Conservation (phyloP, 129 eudicot genomes). For the Erigeron canadensis region DNA sequence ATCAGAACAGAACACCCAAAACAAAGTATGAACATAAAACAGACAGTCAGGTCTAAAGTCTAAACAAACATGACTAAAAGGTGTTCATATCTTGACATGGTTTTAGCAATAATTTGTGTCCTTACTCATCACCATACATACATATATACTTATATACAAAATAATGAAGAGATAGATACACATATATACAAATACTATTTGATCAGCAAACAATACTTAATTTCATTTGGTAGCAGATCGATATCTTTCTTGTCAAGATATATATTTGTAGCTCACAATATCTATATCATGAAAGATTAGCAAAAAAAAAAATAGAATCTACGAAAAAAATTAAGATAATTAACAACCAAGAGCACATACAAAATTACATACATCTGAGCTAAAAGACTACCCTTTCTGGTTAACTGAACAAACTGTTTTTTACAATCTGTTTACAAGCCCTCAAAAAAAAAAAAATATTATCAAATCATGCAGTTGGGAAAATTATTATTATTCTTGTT, state of each 20-base stretch:
- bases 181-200: not conserved
- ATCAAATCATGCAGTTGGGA: too few species aligned
- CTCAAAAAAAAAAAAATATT: too few species aligned
- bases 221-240: not conserved
- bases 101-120: not conserved
- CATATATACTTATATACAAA: not conserved
- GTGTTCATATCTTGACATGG: not conserved
- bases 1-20: constrained; percentile 4
- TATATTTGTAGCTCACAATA: not conserved
- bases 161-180: not conserved
- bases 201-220: not conserved
- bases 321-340: not conserved
- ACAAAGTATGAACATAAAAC: not conserved
- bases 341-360: not conserved
- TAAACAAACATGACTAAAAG: not conserved
- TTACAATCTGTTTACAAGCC: too few species aligned
- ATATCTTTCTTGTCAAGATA: too few species aligned
- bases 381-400: too few species aligned
- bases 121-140: constrained; percentile 2
- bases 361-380: too few species aligned
- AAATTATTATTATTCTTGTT: too few species aligned
- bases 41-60: not conserved
- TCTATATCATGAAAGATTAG: not conserved
- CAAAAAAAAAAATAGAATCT: not conserved
- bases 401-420: too few species aligned